Percentiles rank a stretch among this genome's conserved stretches.
These are phyloP conservation scores for Salix dunnii DNA, from an alignment of 345 rosid genomes.

Conservation along the genomic window DNA sequence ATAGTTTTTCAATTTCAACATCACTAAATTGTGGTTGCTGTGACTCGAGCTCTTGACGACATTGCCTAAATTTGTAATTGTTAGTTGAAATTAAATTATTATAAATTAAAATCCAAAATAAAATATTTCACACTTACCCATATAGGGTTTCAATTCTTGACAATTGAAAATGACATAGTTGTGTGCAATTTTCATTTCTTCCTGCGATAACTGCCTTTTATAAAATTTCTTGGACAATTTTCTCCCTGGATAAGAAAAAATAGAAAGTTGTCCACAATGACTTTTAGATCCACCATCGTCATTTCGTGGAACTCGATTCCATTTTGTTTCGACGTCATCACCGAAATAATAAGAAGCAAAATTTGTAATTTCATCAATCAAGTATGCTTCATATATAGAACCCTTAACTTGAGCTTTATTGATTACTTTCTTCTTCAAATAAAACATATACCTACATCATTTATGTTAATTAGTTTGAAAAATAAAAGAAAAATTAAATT, in stretches of 20 bases:
- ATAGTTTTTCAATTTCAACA: too few relatives aligned
- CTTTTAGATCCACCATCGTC: not conserved
- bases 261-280: not conserved
- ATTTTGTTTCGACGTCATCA: not conserved
- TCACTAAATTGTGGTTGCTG: too few relatives aligned
- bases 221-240: not conserved
- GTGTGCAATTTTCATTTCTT: not conserved
- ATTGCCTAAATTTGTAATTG: not conserved
- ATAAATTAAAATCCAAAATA: not conserved
- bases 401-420: too few relatives aligned
- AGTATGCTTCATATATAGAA: too few relatives aligned
- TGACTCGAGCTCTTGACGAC: too few relatives aligned
- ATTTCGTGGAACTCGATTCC: not conserved
- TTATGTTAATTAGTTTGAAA: not conserved
- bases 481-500: not conserved
- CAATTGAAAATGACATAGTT: not conserved
- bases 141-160: not conserved
- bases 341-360: not conserved
- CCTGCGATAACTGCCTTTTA: not conserved
- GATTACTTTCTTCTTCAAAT: too few relatives aligned
- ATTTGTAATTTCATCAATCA: too few relatives aligned
- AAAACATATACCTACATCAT: too few relatives aligned
- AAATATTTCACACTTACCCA: not conserved
- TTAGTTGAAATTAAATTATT: not conserved
- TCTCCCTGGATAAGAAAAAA: not conserved